phyloP scores from a whole-genome alignment of 2,329 filamentous ascomycete species.

The Fusarium irregulare region DNA sequence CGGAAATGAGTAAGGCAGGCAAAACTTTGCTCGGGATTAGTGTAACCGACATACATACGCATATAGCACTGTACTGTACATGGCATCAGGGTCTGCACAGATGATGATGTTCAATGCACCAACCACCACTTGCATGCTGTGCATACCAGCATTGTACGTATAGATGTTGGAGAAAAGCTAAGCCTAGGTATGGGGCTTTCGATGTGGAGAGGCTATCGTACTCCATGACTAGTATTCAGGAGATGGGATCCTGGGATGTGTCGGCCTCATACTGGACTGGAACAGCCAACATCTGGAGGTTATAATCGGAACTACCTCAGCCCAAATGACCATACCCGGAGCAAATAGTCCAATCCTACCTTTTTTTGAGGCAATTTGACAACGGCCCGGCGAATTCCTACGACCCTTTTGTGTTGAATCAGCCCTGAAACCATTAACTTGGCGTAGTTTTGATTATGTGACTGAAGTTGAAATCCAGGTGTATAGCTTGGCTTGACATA shows the following conservation, averaged over 20 bases:
- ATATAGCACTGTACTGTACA: not conserved
- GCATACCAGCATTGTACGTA: not conserved
- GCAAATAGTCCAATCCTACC: slow-evolving; percentile 21
- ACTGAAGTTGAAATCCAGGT: not conserved
- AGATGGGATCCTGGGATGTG: slow-evolving; percentile 18
- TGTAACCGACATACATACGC: slow-evolving; percentile 1
- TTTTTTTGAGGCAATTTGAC: not conserved
- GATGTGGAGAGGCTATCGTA: slow-evolving; percentile 13
- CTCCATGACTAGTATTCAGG: slow-evolving; percentile 17
- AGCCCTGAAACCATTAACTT: not conserved
- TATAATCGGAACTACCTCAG: not conserved
- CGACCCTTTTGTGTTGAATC: not conserved
- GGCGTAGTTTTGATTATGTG: not conserved
- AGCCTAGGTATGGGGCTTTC: slow-evolving; percentile 13
- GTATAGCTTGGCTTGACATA: not conserved
- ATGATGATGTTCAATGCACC: slow-evolving; percentile 38
- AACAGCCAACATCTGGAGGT: slow-evolving; percentile 6
- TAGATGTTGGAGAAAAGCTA: slow-evolving; percentile 1
- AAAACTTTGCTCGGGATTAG: slow-evolving; percentile 21
- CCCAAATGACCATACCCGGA: slow-evolving; percentile 6
- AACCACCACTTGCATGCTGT: slow-evolving; percentile 16
- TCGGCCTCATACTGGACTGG: not conserved
- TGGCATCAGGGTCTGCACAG: slow-evolving; percentile 35
- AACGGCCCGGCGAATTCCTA: not conserved
- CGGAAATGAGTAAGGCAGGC: slow-evolving; percentile 13